Conservation (phyloP, 768 basidiomycete genomes). For the Clathrus columnatus region DNA sequence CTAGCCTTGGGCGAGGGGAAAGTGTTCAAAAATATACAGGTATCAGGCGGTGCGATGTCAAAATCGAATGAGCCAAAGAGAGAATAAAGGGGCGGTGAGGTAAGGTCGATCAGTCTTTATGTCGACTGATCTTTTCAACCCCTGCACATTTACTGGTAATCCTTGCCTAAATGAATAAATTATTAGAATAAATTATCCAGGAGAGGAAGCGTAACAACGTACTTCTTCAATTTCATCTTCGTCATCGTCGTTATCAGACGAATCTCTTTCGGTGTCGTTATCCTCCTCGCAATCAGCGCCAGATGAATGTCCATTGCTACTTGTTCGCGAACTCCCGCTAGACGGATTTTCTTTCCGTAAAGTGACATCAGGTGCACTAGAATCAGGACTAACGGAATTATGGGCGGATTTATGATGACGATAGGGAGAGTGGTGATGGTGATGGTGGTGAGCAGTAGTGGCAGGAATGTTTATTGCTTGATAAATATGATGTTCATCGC, state of each 20-base stretch:
- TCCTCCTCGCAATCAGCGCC: background rate
- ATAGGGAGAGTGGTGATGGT: constrained; percentile 9
- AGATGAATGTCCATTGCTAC: background rate
- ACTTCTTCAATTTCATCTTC: background rate
- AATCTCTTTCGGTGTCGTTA: background rate
- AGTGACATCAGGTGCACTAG: background rate
- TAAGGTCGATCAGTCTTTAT: constrained; percentile 10
- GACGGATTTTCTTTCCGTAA: background rate
- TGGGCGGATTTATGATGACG: constrained; percentile 2
- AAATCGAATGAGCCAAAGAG: too few relatives aligned
- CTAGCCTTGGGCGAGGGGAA: too few relatives aligned
- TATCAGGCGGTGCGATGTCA: too few relatives aligned
- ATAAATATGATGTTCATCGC: constrained; percentile 20
- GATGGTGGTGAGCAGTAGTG: constrained; percentile 22
- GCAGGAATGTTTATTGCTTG: constrained; percentile 30
- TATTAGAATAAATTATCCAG: background rate
- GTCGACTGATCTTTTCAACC: constrained; percentile 10
- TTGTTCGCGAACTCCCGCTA: background rate
- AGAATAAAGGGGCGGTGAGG: too few relatives aligned
- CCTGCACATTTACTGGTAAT: constrained; percentile 5
- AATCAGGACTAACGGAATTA: background rate
- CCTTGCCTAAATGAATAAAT: background rate
- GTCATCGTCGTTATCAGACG: background rate
- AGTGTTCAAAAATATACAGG: too few relatives aligned
- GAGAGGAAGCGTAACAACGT: background rate